Evolutionary conservation across 805 yeast species (phyloP).

Genomic region (Kodamaea jinghongensis): DNA sequence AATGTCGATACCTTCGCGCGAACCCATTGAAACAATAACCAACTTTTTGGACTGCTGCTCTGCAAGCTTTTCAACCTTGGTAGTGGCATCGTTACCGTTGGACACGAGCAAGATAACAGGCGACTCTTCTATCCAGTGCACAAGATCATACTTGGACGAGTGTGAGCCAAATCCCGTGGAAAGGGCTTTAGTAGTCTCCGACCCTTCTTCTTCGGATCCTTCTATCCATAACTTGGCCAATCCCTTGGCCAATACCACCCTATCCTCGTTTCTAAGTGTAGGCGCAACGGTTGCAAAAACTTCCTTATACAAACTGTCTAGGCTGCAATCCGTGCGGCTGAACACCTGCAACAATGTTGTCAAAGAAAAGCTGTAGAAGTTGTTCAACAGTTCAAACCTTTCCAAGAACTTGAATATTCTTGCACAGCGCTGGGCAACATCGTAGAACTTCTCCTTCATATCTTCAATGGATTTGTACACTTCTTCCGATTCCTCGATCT

Average conservation of each 20-base stretch:
- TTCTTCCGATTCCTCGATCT: constrained; percentile 51
- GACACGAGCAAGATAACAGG: constrained; percentile 53
- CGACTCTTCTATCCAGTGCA: constrained; percentile 22
- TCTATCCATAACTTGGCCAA: constrained; percentile 19
- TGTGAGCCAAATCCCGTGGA: constrained; percentile 26
- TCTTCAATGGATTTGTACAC: constrained; percentile 56
- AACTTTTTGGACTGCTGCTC: constrained; percentile 23
- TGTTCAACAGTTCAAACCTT: constrained; percentile 32
- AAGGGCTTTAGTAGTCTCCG: constrained; percentile 8
- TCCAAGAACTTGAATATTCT: constrained; percentile 48
- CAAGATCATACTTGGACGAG: constrained; percentile 32
- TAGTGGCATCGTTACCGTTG: constrained; percentile 66
- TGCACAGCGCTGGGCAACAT: constrained; percentile 57
- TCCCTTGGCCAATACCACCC: constrained; percentile 41
- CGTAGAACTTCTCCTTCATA: constrained; percentile 45
- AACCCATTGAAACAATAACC: constrained; percentile 65
- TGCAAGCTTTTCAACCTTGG: constrained; percentile 48
- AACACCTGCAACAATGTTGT: constrained; percentile 22
- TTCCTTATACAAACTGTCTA: constrained; percentile 42
- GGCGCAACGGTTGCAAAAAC: constrained; percentile 45
- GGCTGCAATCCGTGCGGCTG: constrained; percentile 15
- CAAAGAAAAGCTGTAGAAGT: constrained; percentile 60
- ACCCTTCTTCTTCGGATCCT: constrained; percentile 20
- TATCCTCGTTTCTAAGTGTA: constrained; percentile 46
- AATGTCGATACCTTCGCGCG: constrained; percentile 56